Conservation (phyloP, 352 stramenopile species). For the Aphanomyces euteiches region DNA sequence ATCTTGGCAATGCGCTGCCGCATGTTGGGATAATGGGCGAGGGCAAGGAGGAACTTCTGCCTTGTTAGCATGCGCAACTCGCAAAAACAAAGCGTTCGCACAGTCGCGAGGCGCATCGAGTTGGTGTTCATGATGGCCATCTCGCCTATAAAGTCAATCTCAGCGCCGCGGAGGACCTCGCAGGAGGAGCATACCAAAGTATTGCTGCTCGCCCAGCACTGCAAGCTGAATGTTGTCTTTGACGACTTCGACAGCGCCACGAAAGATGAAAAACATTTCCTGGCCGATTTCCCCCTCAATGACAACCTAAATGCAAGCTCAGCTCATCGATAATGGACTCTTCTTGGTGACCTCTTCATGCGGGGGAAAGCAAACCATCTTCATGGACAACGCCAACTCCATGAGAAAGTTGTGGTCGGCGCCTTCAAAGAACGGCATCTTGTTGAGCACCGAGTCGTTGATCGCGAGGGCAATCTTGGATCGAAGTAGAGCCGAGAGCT, state of each 20-base stretch:
- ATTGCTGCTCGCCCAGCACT: constrained; percentile 74
- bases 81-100: constrained; percentile 75
- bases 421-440: constrained; percentile 76
- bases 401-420: constrained; percentile 80
- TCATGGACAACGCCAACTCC: constrained; percentile 78
- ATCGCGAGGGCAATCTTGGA: constrained; percentile 84
- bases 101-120: constrained; percentile 60
- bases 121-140: constrained; percentile 80
- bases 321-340: not conserved
- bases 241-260: constrained; percentile 66
- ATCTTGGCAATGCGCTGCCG: constrained; percentile 74
- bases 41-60: constrained; percentile 71
- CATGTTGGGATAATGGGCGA: constrained; percentile 71
- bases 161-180: not conserved
- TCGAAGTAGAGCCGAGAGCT: constrained; percentile 63
- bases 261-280: constrained; percentile 86
- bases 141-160: constrained; percentile 34
- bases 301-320: constrained; percentile 40
- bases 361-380: constrained; percentile 76
- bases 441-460: constrained; percentile 76
- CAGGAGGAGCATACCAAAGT: constrained; percentile 45
- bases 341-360: constrained; percentile 43
- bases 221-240: constrained; percentile 56
- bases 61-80: constrained; percentile 75
- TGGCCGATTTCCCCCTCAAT: constrained; percentile 75